Base-by-base conservation (phyloP, 768 basidiomycete species). In the Lactarius hatsudake region DNA sequence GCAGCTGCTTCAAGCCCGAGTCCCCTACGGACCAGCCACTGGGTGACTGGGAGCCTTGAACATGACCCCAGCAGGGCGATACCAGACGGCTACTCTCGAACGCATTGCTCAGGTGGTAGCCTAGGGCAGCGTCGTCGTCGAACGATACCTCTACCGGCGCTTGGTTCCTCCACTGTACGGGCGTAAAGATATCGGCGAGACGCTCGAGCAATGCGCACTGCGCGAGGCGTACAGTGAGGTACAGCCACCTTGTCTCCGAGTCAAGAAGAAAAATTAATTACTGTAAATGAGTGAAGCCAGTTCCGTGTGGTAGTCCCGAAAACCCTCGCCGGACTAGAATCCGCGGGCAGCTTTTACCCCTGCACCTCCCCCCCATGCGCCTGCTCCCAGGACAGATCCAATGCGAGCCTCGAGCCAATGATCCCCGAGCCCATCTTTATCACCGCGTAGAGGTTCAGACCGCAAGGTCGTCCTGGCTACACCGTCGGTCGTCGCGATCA, bases 141-240 rank as follows among this genome's bases (percentile, higher is more conserved):
- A 63, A 62, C 38, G 73, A 77, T 9, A 58, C 61, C 5, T 48
- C 51, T 28, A 13, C 2, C 9, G 1, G 26, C 9, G 72, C 76
- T n/a, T 89, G 81, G 81, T 87, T 89, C 73, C 78, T 89, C 4
- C 88, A 1, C 81, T 4, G 12, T 12, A 81, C 60, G 88, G 88
- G 9, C 75, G 88, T 56, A 90, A 89, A 74, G 88, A 90, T 73
- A 70, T 84, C 0, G 87, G 86, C 6, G 88, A 90, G 77, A 82
- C 81, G 2, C 73, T 88, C 32, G 87, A 88, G 72, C 74, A 81
- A 56, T 73, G 87, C 0, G 87, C 84, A 0, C 74, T 89, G 48
- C 77, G 88, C 55, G 88, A 89, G 76, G 87, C 84, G 5, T 84
- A 86, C 72, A 87, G 89, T 73, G 87, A 89, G 83, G 87, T 86